Evolutionary conservation across 805 yeast genomes (phyloP).

Genomic region (Cyberlindnera maclurae): DNA sequence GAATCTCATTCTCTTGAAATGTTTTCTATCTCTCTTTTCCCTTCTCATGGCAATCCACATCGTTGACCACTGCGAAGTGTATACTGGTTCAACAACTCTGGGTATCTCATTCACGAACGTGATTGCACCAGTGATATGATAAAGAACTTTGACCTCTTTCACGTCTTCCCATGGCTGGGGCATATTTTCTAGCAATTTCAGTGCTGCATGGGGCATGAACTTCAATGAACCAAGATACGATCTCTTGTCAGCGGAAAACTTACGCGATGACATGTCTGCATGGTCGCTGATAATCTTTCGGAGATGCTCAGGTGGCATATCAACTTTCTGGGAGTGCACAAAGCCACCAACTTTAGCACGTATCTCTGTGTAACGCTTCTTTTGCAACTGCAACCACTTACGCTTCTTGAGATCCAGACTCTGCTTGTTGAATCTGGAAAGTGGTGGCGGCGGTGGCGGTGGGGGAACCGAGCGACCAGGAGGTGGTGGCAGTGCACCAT

Average conservation of each 20-base stretch:
- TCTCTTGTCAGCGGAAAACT: slow-evolving; percentile 76
- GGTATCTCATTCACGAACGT: slow-evolving; percentile 93
- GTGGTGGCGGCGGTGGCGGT: slow-evolving; percentile 14
- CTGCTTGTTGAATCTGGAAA: slow-evolving; percentile 13
- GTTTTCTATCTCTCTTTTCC: slow-evolving; percentile 85
- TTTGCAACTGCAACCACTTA: slow-evolving; percentile 61
- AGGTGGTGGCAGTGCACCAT: slow-evolving; percentile 18
- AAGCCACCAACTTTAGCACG: slow-evolving; percentile 32
- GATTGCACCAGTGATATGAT: slow-evolving; percentile 89
- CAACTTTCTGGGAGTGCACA: slow-evolving; percentile 56
- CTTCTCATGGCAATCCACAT: slow-evolving; percentile 90
- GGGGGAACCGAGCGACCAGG: slow-evolving; percentile 30
- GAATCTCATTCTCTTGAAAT: slow-evolving; percentile 85
- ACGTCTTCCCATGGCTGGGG: slow-evolving; percentile 97
- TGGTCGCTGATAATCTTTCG: slow-evolving; percentile 78
- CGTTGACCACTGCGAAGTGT: slow-evolving; percentile 92
- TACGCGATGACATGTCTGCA: slow-evolving; percentile 75
- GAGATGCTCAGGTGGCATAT: slow-evolving; percentile 91
- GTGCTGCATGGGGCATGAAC: slow-evolving; percentile 91
- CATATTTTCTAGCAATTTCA: slow-evolving; percentile 88
- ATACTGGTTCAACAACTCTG: slow-evolving; percentile 85
- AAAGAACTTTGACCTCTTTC: slow-evolving; percentile 80
- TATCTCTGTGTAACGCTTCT: slow-evolving; percentile 40
- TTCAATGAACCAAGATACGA: slow-evolving; percentile 87
- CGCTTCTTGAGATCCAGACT: slow-evolving; percentile 39